Conservation (phyloP, 2,329 filamentous ascomycete genomes). For the Penicillium sp. region DNA sequence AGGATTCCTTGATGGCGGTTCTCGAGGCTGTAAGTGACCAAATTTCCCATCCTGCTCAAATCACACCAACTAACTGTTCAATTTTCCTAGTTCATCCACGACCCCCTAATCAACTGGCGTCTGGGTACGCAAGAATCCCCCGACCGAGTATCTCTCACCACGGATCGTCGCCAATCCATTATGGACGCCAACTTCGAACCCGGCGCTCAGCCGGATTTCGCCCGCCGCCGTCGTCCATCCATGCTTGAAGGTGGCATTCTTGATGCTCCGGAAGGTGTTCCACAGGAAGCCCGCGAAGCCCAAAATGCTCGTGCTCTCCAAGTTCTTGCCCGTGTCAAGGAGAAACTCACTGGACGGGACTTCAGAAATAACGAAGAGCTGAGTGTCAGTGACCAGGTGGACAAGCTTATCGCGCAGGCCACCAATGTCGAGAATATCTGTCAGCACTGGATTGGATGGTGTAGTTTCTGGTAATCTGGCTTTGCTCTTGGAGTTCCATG, state of each 20-base stretch:
- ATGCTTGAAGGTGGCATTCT: constrained; percentile 61
- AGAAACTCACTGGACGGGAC: constrained; percentile 92
- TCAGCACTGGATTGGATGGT: constrained; percentile 99
- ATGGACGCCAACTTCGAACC: constrained; percentile 51
- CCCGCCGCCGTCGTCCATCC: constrained; percentile 64
- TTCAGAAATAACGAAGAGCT: constrained; percentile 86
- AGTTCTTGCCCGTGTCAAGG: constrained; percentile 85
- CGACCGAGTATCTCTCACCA: constrained; percentile 58
- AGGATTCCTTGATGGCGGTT: constrained; percentile 97
- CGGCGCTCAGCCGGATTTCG: constrained; percentile 63
- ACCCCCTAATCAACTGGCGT: constrained; percentile 97
- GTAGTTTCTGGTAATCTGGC: constrained; percentile 80
- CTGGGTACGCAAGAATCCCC: constrained; percentile 65
- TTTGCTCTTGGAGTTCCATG: constrained; percentile 25
- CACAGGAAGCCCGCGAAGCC: constrained; percentile 62
- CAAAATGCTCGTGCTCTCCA: constrained; percentile 93
- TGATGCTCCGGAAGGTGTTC: constrained; percentile 42
- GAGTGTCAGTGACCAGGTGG: constrained; percentile 81
- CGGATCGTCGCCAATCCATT: constrained; percentile 60
- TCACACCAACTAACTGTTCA: constrained; percentile 21
- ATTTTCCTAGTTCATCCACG: constrained; percentile 81
- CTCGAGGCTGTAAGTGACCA: constrained; percentile 77
- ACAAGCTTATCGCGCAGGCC: constrained; percentile 90
- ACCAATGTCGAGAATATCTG: constrained; percentile 97
- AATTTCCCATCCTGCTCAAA: not conserved